Percentiles rank a stretch among this genome's conserved stretches.
phyloP scores from a whole-genome alignment of 75 land plant species.

The Ceratopteris richardii region DNA sequence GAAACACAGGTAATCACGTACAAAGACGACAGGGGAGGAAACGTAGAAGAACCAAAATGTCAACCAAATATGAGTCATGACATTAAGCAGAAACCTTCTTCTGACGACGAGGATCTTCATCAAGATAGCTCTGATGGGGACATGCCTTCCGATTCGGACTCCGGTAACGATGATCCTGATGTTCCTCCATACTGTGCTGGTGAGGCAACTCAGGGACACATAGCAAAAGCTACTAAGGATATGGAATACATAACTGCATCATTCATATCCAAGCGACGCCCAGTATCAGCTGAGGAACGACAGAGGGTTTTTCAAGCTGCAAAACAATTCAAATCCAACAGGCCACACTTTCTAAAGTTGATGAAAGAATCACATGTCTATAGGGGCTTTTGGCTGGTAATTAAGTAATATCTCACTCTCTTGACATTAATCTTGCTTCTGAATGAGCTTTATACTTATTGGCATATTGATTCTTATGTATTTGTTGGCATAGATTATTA shows the following conservation, averaged over 20 bases:
- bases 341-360: neutral
- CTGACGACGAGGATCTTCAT: no score
- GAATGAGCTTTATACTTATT: no score
- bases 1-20: no score
- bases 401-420: neutral
- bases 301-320: conserved; percentile 12
- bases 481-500: no score
- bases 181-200: neutral
- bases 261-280: neutral
- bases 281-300: conserved; percentile 11
- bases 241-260: neutral
- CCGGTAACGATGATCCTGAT: neutral
- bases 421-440: neutral
- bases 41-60: no score
- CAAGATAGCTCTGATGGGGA: no score
- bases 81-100: no score
- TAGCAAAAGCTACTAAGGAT: neutral
- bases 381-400: conserved; percentile 17
- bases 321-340: neutral
- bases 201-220: neutral
- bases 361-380: conserved; percentile 19
- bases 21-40: no score
- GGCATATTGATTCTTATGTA: no score
- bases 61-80: no score
- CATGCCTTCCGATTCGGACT: neutral